phyloP scores from a whole-genome alignment of 2,329 filamentous ascomycete genomes.

The Botrytis fragariae region DNA sequence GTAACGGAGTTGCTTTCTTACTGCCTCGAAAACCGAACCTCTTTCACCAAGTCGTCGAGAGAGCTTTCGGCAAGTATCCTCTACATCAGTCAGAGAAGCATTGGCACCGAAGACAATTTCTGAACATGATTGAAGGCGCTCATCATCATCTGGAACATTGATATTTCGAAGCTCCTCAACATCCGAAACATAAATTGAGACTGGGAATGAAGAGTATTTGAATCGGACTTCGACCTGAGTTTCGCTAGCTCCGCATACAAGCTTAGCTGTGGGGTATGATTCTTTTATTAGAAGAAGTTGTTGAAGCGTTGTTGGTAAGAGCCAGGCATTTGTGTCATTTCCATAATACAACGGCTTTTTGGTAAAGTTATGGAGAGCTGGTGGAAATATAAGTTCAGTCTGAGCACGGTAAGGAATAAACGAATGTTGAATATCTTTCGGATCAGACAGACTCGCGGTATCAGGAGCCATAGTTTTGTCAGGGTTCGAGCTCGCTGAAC shows the following conservation, averaged over 20 bases:
- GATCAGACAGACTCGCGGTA: neutral
- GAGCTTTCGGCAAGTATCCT: constrained; percentile 49
- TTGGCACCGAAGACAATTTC: constrained; percentile 70
- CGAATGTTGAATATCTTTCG: constrained; percentile 21
- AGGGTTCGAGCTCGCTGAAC: constrained; percentile 93
- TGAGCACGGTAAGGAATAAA: constrained; percentile 90
- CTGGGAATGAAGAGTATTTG: constrained; percentile 84
- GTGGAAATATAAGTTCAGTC: constrained; percentile 91
- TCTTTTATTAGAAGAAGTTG: constrained; percentile 89
- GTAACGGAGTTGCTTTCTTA: constrained; percentile 82
- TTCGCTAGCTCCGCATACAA: constrained; percentile 92
- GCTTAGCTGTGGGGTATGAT: constrained; percentile 77
- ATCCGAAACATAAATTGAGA: constrained; percentile 87
- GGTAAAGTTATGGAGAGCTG: constrained; percentile 74
- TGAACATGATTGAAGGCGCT: constrained; percentile 50
- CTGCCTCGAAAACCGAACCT: constrained; percentile 71
- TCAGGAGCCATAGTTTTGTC: constrained; percentile 37
- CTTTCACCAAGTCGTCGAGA: constrained; percentile 55
- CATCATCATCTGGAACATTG: constrained; percentile 67
- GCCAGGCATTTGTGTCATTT: constrained; percentile 90
- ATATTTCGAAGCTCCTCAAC: constrained; percentile 85
- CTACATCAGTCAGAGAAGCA: constrained; percentile 83
- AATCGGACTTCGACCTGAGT: constrained; percentile 98
- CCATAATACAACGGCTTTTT: constrained; percentile 82
- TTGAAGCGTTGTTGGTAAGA: constrained; percentile 76